Percentiles rank a stretch among this genome's conserved stretches.
Evolutionary conservation across 805 yeast species (phyloP).

Genomic region (Suhomyces faveliae): DNA sequence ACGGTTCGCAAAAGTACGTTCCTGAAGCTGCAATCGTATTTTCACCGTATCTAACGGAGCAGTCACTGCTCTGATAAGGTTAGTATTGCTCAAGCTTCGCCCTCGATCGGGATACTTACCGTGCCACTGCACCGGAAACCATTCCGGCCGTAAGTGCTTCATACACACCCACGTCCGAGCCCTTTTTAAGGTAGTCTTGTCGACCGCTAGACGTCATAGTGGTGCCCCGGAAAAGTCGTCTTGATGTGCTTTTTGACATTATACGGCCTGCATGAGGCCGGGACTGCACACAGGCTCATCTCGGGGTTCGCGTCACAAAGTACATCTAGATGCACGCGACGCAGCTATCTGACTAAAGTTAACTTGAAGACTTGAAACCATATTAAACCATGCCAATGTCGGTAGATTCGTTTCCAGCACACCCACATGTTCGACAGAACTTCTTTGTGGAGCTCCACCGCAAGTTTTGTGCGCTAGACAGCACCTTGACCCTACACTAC

Average conservation of each 20-base stretch:
- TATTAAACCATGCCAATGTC: neutral
- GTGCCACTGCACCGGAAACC: constrained; percentile 57
- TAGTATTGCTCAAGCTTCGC: neutral
- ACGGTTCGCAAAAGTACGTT: constrained; percentile 16
- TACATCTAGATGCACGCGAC: neutral
- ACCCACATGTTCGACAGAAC: constrained; percentile 10
- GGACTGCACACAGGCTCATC: neutral
- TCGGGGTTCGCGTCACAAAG: neutral
- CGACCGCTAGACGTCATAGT: neutral
- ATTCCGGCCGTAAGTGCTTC: constrained; percentile 71
- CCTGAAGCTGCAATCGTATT: constrained; percentile 68
- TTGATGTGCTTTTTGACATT: constrained; percentile 12
- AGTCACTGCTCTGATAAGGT: constrained; percentile 46
- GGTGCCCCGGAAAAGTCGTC: neutral
- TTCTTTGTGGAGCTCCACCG: constrained; percentile 10
- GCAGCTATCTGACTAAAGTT: no score
- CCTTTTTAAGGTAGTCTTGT: constrained; percentile 47
- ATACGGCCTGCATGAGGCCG: neutral
- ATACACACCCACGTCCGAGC: constrained; percentile 49
- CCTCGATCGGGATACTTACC: constrained; percentile 24
- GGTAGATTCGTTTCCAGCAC: constrained; percentile 1
- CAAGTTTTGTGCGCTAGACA: constrained; percentile 30
- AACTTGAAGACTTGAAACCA: no score
- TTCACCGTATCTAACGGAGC: constrained; percentile 83
- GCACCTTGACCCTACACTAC: constrained; percentile 31